Conservation (phyloP, 2,329 filamentous ascomycete species). For the Acephala macrosclerotiorum region DNA sequence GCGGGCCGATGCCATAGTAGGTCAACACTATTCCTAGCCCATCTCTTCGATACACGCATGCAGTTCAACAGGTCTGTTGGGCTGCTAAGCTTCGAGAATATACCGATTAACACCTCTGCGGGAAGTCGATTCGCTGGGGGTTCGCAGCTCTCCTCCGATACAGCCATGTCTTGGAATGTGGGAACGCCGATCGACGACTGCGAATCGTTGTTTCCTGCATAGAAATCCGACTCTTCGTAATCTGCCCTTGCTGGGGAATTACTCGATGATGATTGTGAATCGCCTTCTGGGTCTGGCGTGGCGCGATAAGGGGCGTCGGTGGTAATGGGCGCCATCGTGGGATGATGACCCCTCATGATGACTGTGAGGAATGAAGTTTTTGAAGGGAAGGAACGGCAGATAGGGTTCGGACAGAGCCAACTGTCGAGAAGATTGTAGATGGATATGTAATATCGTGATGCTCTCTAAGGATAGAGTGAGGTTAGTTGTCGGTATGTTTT, state of each 20-base stretch:
- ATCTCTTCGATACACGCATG: constrained; percentile 93
- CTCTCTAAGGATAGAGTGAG: constrained; percentile 8
- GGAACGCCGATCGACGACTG: constrained; percentile 88
- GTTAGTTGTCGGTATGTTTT: constrained; percentile 2
- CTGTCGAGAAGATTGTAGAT: background rate
- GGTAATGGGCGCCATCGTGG: constrained; percentile 36
- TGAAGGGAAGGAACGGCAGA: constrained; percentile 10
- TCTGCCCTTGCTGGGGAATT: constrained; percentile 79
- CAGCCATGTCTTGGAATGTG: constrained; percentile 77
- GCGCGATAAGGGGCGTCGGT: constrained; percentile 38
- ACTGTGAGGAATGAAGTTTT: constrained; percentile 10
- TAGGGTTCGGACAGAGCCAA: background rate
- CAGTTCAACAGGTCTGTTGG: constrained; percentile 82
- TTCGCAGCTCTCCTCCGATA: constrained; percentile 70
- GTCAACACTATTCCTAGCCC: constrained; percentile 92
- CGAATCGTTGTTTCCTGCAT: constrained; percentile 88
- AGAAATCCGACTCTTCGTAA: constrained; percentile 94
- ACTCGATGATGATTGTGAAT: constrained; percentile 59
- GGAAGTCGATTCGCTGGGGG: constrained; percentile 87
- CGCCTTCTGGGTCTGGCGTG: constrained; percentile 41
- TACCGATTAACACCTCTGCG: constrained; percentile 91
- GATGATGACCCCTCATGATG: constrained; percentile 39
- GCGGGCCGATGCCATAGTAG: constrained; percentile 93
- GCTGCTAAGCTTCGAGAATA: constrained; percentile 84
- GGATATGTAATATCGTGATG: background rate